Evolutionary conservation across 2,329 filamentous ascomycete species (phyloP).

Genomic region (Botryotinia narcissicola): DNA sequence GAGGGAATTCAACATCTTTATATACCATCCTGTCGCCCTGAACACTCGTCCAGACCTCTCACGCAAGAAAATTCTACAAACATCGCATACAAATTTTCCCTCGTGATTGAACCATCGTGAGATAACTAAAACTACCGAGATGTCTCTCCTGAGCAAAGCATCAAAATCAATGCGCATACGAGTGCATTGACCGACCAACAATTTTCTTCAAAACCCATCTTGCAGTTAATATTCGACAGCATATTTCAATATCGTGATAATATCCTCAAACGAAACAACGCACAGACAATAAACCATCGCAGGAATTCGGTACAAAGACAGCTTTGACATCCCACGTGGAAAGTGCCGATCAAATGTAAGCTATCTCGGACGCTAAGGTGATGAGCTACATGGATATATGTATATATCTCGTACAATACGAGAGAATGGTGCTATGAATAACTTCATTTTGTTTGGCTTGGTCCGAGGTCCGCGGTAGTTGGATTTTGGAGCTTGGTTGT

Average conservation of each 20-base stretch:
- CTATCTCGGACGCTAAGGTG: not conserved
- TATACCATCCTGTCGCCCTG: not conserved
- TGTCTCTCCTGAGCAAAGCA: not conserved
- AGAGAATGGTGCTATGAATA: not conserved
- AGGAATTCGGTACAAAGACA: not conserved
- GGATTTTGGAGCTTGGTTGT: not conserved
- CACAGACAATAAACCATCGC: not conserved
- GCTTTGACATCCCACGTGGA: not conserved
- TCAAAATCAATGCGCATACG: not conserved
- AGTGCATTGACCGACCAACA: not conserved
- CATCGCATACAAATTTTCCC: not conserved
- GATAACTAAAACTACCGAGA: not conserved
- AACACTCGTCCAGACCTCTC: not conserved
- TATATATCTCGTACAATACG: not conserved
- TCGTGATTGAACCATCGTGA: not conserved
- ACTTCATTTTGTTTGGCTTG: not conserved
- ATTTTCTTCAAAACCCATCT: not conserved
- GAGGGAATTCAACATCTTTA: not conserved
- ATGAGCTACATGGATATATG: not conserved
- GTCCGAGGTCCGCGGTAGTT: not conserved
- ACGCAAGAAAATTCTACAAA: not conserved
- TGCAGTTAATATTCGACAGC: not conserved
- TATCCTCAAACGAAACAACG: not conserved
- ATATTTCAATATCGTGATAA: not conserved
- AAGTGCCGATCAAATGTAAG: not conserved